Evolutionary conservation across 2,329 filamentous ascomycete genomes (phyloP), one percentile per base, ranked within the genome.

Genomic region (Aspergillus uvarum): DNA sequence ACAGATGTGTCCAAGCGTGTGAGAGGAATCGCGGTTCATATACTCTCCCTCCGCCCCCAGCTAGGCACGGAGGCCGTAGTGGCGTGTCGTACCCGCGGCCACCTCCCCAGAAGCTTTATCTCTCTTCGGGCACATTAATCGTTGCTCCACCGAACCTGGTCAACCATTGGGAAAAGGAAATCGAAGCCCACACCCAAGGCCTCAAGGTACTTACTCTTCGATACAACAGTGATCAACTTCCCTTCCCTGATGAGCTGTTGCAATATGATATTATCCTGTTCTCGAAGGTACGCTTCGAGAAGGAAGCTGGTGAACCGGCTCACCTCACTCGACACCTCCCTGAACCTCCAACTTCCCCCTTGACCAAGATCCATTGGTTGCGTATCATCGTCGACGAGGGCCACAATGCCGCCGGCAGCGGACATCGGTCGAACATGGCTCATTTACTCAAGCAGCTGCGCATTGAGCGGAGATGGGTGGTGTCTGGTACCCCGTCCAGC

Each of bases 381-480:
- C 84, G 94, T 1, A 88, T 96, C 51, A 93, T 98, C 50, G 89
- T 96, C 19, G 94, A 98, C 65, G 94, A 97, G 80, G 94, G 94
- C 0, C 92, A 97, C 72, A 89, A 85, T 60, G 87, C 96, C 60
- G 91, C 91, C 0, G 89, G 90, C 42, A 85, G 84, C 5, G 79
- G 79, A 10, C 80, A 79, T 54, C 85, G 81, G 65, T 91, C 86
- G 1, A 83, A 80, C 50, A 83, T 85, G 32, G 80, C 84, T 5
- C 72, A 81, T 16, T 79, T 87, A 8, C 77, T 86, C 5, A 76
- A 82, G 38, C 77, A 81, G 54, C 79, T 88, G 24, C 74, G 76
- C 49, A 72, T 92, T 16, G 88, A 92, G 51, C 85, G 91, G 19
- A 86, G 90, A 10, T 97, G 94, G 94, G 86, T 96, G 4, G 89